Evolutionary conservation across 345 rosid genomes (phyloP), one percentile per base, ranked within the genome.

Genomic region (Citrus sp.): DNA sequence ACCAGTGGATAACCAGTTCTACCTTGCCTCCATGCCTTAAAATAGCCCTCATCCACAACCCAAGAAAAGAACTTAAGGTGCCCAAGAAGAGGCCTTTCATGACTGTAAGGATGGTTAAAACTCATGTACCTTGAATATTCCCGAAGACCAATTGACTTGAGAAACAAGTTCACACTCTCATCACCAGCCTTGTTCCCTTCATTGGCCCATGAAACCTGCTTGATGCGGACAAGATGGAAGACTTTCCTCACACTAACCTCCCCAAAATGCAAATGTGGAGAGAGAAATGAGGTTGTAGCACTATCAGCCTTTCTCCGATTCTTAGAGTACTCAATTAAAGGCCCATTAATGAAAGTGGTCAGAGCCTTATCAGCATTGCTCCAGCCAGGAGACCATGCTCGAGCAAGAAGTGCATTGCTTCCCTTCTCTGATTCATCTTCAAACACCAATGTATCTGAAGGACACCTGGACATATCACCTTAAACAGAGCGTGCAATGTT

Each of bases 301-400:
- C 99, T 93, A 81, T 95, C 99, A 27, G 98, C 99, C 87, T 95
- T 95, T 60, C 98, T 82, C 7, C 97, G 90, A 78, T 95, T 93
- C 87, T 86, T 84, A 19, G 97, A 91, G 89, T 95, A 93, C 78
- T 95, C 99, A 70, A 93, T 80, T 58, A 95, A 75, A 19, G 99
- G 93, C 64, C 99, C 99, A 28, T 92, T 93, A 67, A 93, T 86
- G 81, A 95, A 93, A 51, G 98, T 84, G 19, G 94, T 91, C 82
- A 95, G 85, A 78, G 98, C 95, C 86, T 86, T 95, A 78, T 95
- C 95, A 68, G 93, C 99, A 78, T 84, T 91, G 87, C 92, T 92
- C 99, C 99, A 95, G 5, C 99, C 98, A 1, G 99, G 98, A 67
- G 98, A 89, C 99, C 99, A 95, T 77, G 98, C 99, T 80, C 99